phyloP scores from a whole-genome alignment of 2,329 filamentous ascomycete genomes.

The Ceratocystis cubensis region DNA sequence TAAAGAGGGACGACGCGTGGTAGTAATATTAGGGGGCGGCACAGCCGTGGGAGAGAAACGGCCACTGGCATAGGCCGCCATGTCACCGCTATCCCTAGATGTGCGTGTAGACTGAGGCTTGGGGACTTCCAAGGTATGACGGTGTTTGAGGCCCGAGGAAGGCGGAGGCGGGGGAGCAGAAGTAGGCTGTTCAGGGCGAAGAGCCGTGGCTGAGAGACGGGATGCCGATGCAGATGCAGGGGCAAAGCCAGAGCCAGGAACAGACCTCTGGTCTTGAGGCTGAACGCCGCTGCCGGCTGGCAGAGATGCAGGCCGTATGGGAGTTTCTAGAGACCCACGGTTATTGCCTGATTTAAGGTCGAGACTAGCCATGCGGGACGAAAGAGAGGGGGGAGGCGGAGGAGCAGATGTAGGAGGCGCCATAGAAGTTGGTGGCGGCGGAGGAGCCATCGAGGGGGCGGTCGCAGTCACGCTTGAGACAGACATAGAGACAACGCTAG shows the following conservation, averaged over 20 bases:
- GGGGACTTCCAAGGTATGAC: constrained; percentile 81
- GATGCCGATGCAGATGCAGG: constrained; percentile 12
- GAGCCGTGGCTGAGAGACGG: constrained; percentile 9
- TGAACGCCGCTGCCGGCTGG: constrained; percentile 1
- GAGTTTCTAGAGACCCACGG: constrained; percentile 9
- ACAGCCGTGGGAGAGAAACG: constrained; percentile 58
- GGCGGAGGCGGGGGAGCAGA: constrained; percentile 17
- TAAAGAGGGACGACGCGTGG: constrained; percentile 66
- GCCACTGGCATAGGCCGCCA: constrained; percentile 56
- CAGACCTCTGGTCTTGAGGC: constrained; percentile 5
- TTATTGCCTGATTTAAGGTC: constrained; percentile 15
- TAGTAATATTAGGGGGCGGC: constrained; percentile 27
- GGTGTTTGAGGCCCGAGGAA: constrained; percentile 53
- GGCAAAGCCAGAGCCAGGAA: not conserved
- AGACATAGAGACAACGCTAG: constrained; percentile 19
- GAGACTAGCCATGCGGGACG: constrained; percentile 19
- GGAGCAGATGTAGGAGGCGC: not conserved
- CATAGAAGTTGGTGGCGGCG: not conserved
- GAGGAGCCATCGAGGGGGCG: not conserved
- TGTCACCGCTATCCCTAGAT: constrained; percentile 63
- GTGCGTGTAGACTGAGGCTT: constrained; percentile 50
- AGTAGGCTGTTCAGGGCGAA: constrained; percentile 18
- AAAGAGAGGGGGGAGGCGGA: constrained; percentile 14
- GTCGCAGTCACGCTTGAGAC: not conserved
- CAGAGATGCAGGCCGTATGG: not conserved